Percentiles rank a stretch among this genome's conserved stretches.
Conservation (phyloP, 192 early-diverging fungal species). For the Coemansia sp. region DNA sequence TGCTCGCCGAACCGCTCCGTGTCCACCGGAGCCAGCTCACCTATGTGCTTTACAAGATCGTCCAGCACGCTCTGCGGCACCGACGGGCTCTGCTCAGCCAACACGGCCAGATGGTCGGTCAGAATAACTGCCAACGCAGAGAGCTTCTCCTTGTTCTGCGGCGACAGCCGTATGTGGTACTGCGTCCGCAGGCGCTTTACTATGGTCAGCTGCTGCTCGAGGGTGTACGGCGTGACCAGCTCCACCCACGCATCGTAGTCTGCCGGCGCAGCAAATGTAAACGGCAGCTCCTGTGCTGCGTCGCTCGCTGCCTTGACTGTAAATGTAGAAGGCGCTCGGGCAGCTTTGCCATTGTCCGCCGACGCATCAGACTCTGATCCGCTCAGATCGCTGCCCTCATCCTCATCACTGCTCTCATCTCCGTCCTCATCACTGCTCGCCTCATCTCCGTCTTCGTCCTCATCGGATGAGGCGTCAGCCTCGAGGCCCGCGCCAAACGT, state of each 20-base stretch:
- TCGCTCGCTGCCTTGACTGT: not conserved
- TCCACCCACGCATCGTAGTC: slow-evolving; percentile 67
- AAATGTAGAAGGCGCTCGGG: not conserved
- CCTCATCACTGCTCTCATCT: slow-evolving; percentile 52
- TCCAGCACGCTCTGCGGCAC: slow-evolving; percentile 54
- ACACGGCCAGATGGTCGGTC: slow-evolving; percentile 66
- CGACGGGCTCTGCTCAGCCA: slow-evolving; percentile 59
- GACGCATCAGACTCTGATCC: slow-evolving; percentile 32
- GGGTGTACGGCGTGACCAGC: slow-evolving; percentile 60
- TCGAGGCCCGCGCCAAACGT: slow-evolving; percentile 34
- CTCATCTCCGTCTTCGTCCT: slow-evolving; percentile 24
- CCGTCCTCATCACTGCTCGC: slow-evolving; percentile 51
- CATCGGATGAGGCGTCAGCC: slow-evolving; percentile 24
- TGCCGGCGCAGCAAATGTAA: slow-evolving; percentile 79
- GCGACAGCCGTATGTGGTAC: slow-evolving; percentile 79
- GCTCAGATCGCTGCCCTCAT: slow-evolving; percentile 49
- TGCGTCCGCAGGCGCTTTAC: slow-evolving; percentile 79
- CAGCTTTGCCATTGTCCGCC: slow-evolving; percentile 7
- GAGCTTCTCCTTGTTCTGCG: slow-evolving; percentile 79
- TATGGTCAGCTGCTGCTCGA: slow-evolving; percentile 71
- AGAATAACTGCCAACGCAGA: slow-evolving; percentile 64
- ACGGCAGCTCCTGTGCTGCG: slow-evolving; percentile 64
- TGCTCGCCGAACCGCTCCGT: slow-evolving; percentile 58
- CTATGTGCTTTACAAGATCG: slow-evolving; percentile 59
- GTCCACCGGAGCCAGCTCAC: slow-evolving; percentile 61